Percentiles rank a stretch among this genome's conserved stretches.
phyloP scores from a whole-genome alignment of 495 filamentous ascomycete species.

The Talaromyces adpressus region DNA sequence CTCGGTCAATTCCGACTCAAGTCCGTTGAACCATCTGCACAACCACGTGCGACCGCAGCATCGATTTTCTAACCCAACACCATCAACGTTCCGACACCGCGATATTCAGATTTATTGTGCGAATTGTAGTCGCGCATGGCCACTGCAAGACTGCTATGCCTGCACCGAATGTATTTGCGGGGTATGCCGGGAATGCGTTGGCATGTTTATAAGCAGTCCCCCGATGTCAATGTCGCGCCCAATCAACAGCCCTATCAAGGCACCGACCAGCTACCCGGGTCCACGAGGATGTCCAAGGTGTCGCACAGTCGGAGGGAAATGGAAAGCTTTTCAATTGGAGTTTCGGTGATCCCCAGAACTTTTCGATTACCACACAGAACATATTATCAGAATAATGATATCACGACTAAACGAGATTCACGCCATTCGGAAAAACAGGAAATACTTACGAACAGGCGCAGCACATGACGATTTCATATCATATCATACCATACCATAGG shows the following conservation, averaged over 20 bases:
- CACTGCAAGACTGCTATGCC: constrained; percentile 74
- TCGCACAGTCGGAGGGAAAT: constrained; percentile 40
- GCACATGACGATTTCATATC: not conserved
- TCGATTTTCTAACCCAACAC: constrained; percentile 42
- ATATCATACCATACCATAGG: not conserved
- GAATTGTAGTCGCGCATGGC: constrained; percentile 64
- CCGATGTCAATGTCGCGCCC: constrained; percentile 30
- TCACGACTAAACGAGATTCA: not conserved
- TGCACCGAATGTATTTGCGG: constrained; percentile 94
- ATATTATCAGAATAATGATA: not conserved
- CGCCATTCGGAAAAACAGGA: not conserved
- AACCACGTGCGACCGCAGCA: constrained; percentile 37
- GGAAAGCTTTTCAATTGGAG: constrained; percentile 49
- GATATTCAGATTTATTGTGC: constrained; percentile 85
- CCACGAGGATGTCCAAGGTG: constrained; percentile 46
- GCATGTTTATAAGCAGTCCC: constrained; percentile 57
- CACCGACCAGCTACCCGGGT: constrained; percentile 21
- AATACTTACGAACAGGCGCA: not conserved
- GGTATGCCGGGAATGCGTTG: constrained; percentile 77
- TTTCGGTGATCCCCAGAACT: constrained; percentile 28
- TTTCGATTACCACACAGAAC: not conserved
- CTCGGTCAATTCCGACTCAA: constrained; percentile 41
- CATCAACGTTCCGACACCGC: constrained; percentile 34
- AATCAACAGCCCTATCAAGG: constrained; percentile 37
- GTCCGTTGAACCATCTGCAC: constrained; percentile 31